phyloP scores from a whole-genome alignment of 768 basidiomycete genomes.

The Mycena galericulata region DNA sequence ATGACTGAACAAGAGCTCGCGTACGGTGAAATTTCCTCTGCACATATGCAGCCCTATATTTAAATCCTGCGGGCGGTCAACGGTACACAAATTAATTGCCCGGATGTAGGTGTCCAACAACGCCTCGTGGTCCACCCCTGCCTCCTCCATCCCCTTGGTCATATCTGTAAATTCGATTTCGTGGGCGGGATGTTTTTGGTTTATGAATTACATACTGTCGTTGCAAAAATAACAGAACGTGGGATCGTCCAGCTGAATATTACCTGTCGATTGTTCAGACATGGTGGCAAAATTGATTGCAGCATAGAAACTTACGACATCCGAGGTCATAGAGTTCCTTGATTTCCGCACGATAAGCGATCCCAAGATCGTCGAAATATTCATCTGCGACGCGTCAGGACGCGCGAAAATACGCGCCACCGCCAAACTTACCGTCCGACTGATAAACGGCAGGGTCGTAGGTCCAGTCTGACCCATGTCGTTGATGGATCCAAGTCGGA shows the following conservation, averaged over 20 bases:
- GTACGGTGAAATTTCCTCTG: conserved; percentile 65
- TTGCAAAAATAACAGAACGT: conserved; percentile 76
- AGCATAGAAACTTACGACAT: conserved; percentile 54
- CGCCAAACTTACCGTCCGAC: conserved; percentile 60
- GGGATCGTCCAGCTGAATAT: conserved; percentile 66
- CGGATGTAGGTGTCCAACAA: conserved; percentile 78
- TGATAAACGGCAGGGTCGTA: conserved; percentile 71
- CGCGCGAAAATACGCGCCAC: not conserved
- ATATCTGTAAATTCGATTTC: conserved; percentile 42
- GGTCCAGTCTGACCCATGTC: conserved; percentile 69
- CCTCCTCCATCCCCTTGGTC: conserved; percentile 65
- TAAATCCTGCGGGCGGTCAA: conserved; percentile 65
- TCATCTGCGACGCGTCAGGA: conserved; percentile 49
- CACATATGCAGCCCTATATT: conserved; percentile 72
- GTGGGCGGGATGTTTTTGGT: not conserved
- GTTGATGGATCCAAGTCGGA: conserved; percentile 79
- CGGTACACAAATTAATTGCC: conserved; percentile 68
- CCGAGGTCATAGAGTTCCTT: conserved; percentile 60
- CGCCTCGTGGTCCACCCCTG: conserved; percentile 69
- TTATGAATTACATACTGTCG: conserved; percentile 55
- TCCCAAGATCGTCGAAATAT: conserved; percentile 62
- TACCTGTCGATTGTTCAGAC: conserved; percentile 50
- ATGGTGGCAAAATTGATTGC: not conserved
- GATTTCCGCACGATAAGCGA: conserved; percentile 62
- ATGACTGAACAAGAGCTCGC: conserved; percentile 34